Percentiles rank a stretch among this genome's conserved stretches.
phyloP scores from a whole-genome alignment of 1,284 basidiomycete species.

The Ganoderma multipileum region DNA sequence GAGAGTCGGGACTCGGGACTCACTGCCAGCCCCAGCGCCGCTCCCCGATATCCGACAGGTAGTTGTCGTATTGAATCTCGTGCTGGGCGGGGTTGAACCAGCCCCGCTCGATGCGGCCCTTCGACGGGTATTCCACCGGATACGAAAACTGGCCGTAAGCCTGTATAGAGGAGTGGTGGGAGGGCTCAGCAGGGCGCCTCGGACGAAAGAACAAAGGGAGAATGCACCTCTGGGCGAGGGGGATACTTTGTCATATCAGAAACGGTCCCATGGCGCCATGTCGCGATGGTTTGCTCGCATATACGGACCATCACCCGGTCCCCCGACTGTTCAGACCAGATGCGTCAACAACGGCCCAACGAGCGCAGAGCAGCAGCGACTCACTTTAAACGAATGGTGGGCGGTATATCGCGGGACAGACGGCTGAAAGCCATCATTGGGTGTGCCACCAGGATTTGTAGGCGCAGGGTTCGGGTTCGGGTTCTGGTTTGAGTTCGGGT shows the following conservation, averaged over 20 bases:
- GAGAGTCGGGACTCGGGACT: neutral
- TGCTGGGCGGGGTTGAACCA: neutral
- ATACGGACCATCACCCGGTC: constrained; percentile 12
- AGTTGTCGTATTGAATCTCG: neutral
- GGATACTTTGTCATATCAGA: constrained; percentile 5
- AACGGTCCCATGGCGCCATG: constrained; percentile 14
- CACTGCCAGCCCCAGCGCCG: neutral
- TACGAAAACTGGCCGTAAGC: neutral
- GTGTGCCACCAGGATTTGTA: neutral
- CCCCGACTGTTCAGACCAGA: neutral
- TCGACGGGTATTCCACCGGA: neutral
- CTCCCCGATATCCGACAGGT: neutral
- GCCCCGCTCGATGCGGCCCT: neutral
- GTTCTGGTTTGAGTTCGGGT: neutral
- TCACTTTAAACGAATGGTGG: constrained; percentile 1
- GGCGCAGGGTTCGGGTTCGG: neutral
- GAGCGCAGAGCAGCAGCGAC: neutral
- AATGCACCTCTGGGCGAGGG: constrained; percentile 5
- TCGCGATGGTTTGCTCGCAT: constrained; percentile 1
- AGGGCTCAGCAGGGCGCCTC: neutral
- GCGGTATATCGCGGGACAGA: neutral
- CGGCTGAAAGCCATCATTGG: neutral
- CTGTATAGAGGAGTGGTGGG: neutral
- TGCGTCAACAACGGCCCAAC: neutral
- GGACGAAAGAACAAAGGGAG: neutral